A percentile compares a stretch with the other conserved stretches of the same genome.
Conservation (phyloP, 768 basidiomycete species). For the Rhodotorula babjevae region DNA sequence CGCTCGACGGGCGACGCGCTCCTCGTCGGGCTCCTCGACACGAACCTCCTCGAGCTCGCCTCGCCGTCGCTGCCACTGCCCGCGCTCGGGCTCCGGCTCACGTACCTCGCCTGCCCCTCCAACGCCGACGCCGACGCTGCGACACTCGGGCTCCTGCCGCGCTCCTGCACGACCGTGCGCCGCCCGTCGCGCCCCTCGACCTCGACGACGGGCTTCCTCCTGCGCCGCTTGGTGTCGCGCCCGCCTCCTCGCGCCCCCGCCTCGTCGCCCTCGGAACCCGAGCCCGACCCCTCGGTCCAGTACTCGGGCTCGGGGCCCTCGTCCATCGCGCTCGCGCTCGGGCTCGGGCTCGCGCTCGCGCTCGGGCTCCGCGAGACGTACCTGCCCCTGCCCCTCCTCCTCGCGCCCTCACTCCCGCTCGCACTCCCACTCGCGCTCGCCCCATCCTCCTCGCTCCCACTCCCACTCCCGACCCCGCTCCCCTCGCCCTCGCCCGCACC, state of each 20-base stretch:
- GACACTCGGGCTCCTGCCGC: background rate
- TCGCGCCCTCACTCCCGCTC: conserved; percentile 46
- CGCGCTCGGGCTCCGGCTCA: conserved; percentile 32
- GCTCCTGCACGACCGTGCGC: background rate
- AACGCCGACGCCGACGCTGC: background rate
- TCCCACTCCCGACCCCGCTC: background rate
- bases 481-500: conserved; percentile 42
- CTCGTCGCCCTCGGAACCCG: conserved; percentile 10
- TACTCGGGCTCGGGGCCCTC: conserved; percentile 38
- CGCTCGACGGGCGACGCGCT: conserved; percentile 21
- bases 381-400: conserved; percentile 9
- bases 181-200: background rate
- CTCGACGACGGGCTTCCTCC: conserved; percentile 15
- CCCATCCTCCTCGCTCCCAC: conserved; percentile 45
- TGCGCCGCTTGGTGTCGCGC: conserved; percentile 9
- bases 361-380: conserved; percentile 34
- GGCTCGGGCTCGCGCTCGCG: conserved; percentile 43
- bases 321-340: conserved; percentile 43
- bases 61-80: conserved; percentile 9
- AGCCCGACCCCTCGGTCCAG: conserved; percentile 13
- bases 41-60: conserved; percentile 13
- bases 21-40: conserved; percentile 33
- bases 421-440: background rate
- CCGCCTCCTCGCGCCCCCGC: background rate
- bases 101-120: conserved; percentile 31